These are phyloP conservation scores for Microglena sp. DNA, from an alignment of 139 green algal genomes.

Conservation along the genomic window DNA sequence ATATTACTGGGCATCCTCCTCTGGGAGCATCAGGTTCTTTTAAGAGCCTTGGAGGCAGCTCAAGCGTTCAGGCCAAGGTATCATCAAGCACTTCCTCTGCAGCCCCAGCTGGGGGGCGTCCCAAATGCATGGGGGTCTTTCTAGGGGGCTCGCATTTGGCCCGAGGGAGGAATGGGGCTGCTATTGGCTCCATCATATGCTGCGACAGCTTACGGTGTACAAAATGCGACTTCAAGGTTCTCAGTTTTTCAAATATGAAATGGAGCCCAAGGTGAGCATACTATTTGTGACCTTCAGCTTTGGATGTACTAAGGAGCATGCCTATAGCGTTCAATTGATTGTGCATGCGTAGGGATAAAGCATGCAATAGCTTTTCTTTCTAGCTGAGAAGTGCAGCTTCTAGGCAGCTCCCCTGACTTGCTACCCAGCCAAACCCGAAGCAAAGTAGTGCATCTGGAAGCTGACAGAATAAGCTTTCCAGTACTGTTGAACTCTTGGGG, in stretches of 20 bases:
- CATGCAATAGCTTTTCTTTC: no score
- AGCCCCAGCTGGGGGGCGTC: neutral
- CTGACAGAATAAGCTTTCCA: no score
- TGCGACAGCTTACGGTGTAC: conserved; percentile 30
- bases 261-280: no score
- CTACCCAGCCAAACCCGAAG: no score
- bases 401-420: no score
- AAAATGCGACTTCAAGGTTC: conserved; percentile 34
- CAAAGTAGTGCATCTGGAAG: no score
- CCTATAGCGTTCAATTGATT: no score
- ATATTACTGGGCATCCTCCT: neutral
- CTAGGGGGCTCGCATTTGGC: conserved; percentile 8
- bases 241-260: conserved; percentile 13
- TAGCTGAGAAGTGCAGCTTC: no score
- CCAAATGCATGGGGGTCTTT: conserved; percentile 22
- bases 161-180: conserved; percentile 18
- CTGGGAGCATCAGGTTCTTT: neutral
- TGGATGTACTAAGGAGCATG: no score
- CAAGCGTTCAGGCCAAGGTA: neutral
- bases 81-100: neutral
- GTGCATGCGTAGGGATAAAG: no score
- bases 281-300: no score
- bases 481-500: no score
- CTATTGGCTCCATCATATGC: conserved; percentile 9
- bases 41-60: neutral